phyloP scores from a whole-genome alignment of 2,329 filamentous ascomycete genomes.

The Xylariaceae sp. region DNA sequence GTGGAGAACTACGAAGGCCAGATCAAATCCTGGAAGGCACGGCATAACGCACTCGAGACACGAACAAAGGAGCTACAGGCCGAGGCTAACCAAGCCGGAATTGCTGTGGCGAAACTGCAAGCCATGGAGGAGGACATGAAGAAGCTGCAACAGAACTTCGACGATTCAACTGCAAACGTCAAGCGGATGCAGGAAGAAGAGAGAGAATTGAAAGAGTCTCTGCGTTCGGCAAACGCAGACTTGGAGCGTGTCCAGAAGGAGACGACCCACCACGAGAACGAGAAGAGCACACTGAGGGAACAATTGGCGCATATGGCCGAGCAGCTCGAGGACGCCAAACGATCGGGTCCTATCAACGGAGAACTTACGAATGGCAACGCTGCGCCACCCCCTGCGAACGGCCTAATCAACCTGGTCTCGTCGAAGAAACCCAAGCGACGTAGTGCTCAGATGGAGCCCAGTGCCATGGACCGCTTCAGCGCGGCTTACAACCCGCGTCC shows the following conservation, averaged over 20 bases:
- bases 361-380: conserved; percentile 59
- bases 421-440: conserved; percentile 95
- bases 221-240: conserved; percentile 72
- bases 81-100: conserved; percentile 96
- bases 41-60: conserved; percentile 82
- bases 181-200: conserved; percentile 95
- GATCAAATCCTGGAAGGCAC: conserved; percentile 90
- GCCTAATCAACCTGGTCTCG: conserved; percentile 92
- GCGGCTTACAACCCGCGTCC: conserved; percentile 88
- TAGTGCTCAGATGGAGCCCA: conserved; percentile 80
- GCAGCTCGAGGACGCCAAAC: conserved; percentile 80
- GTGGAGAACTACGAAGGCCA: conserved; percentile 95
- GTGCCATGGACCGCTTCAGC: conserved; percentile 84
- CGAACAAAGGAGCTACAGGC: conserved; percentile 90
- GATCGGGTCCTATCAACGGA: conserved; percentile 64
- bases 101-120: conserved; percentile 80
- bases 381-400: conserved; percentile 52
- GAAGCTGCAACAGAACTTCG: conserved; percentile 79
- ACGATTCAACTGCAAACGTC: conserved; percentile 83
- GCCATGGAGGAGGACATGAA: conserved; percentile 95
- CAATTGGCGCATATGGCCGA: conserved; percentile 87
- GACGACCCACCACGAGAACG: conserved; percentile 69
- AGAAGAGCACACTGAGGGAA: conserved; percentile 78
- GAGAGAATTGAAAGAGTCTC: conserved; percentile 71
- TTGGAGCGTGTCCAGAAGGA: conserved; percentile 71